These are phyloP conservation scores for Fraxinus platypoda DNA, from an alignment of 305 asterid genomes.

Conservation along the genomic window DNA sequence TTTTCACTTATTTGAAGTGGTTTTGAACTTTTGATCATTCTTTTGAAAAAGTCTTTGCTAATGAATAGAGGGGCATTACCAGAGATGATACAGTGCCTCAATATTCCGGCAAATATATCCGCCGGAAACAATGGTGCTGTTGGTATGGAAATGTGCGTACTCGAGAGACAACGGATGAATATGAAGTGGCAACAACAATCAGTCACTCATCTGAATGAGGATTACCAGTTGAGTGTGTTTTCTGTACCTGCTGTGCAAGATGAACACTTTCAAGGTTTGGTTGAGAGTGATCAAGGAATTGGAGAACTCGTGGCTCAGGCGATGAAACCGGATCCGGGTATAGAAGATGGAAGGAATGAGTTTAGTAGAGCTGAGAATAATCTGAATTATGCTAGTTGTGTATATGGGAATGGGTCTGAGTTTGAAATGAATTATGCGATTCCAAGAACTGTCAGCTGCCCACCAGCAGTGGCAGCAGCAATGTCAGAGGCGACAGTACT, in stretches of 20 bases:
- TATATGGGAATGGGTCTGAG: slow-evolving; percentile 28
- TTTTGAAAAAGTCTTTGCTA: neutral
- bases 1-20: slow-evolving; percentile 12
- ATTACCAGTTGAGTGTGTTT: slow-evolving; percentile 25
- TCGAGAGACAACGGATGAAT: slow-evolving; percentile 45
- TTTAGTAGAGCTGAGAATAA: slow-evolving; percentile 24
- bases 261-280: slow-evolving; percentile 26
- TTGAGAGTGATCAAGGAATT: slow-evolving; percentile 40
- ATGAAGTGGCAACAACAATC: slow-evolving; percentile 43
- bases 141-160: slow-evolving; percentile 38
- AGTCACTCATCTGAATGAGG: slow-evolving; percentile 27
- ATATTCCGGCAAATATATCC: slow-evolving; percentile 20
- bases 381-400: slow-evolving; percentile 24
- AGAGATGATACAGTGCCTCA: slow-evolving; percentile 44
- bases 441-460: slow-evolving; percentile 60
- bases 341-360: slow-evolving; percentile 26
- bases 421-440: slow-evolving; percentile 35
- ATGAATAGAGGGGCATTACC: slow-evolving; percentile 39
- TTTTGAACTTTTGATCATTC: neutral
- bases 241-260: neutral
- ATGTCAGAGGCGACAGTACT: slow-evolving; percentile 27
- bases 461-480: slow-evolving; percentile 40
- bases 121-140: slow-evolving; percentile 15
- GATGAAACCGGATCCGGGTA: slow-evolving; percentile 53
- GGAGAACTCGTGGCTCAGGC: slow-evolving; percentile 38